These are phyloP conservation scores for Boletus rubroflammeus DNA, from an alignment of 768 basidiomycete genomes.

Conservation along the genomic window DNA sequence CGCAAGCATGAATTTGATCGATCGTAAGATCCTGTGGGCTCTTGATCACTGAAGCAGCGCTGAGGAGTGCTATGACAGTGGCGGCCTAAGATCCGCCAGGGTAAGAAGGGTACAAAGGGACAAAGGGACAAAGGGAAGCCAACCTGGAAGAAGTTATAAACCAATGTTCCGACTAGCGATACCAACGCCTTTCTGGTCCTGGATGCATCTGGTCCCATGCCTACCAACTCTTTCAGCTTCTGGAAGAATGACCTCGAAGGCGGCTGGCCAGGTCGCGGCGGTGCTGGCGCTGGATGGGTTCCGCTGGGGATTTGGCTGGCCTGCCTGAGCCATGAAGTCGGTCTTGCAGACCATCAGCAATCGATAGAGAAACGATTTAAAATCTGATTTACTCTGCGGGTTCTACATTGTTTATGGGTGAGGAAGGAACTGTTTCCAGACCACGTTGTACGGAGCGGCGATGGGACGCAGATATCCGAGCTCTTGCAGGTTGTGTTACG, in stretches of 20 bases:
- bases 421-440: conserved; percentile 16
- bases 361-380: conserved; percentile 4
- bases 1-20: conserved; percentile 62
- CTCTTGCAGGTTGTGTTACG: conserved; percentile 21
- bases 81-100: conserved; percentile 39
- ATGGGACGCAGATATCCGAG: conserved; percentile 30
- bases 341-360: conserved; percentile 23
- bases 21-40: conserved; percentile 40
- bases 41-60: conserved; percentile 42
- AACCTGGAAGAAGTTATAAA: conserved; percentile 55
- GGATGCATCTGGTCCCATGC: conserved; percentile 51
- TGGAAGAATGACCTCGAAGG: conserved; percentile 19
- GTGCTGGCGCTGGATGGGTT: conserved; percentile 1
- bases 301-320: conserved; percentile 19
- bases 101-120: conserved; percentile 4
- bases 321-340: conserved; percentile 24
- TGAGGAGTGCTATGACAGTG: conserved; percentile 48
- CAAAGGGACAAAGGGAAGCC: conserved; percentile 16
- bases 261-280: conserved; percentile 3
- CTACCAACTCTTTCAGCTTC: conserved; percentile 40
- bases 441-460: conserved; percentile 26
- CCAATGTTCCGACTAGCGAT: conserved; percentile 47
- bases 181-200: conserved; percentile 51
- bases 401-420: conserved; percentile 15
- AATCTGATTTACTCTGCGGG: conserved; percentile 17